Base-by-base conservation (phyloP, 2,329 filamentous ascomycete species). In the Thermothelomyces thermophilus region DNA sequence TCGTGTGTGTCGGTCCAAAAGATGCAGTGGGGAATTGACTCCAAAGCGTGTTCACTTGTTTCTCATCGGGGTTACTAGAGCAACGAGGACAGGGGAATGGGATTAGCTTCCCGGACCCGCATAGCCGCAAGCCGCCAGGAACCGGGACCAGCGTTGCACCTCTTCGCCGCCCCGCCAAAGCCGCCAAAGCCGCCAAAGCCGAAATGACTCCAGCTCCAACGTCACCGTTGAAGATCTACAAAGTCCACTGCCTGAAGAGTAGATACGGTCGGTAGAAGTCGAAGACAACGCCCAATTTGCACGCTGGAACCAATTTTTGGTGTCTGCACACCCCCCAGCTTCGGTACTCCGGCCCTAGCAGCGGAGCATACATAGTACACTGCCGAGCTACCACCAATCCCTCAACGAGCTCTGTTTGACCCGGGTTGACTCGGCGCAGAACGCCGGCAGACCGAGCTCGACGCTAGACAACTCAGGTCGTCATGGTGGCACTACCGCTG, bases 401-500 rank as follows among this genome's bases (percentile, higher is more conserved):
- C 24, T 9, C 5, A 26, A 5, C 24, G 9, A 9, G 9, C 24
- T 26, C 9, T 26, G 24, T 26, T 26, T 26, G 24, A 26, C 9
- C 9, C 24, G 5, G 24, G 9, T 5, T 26, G 24, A 26, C 24
- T 26, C 9, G 24, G 24, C 9, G 31, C 41, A 7, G 10, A 8
- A 8, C 20, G 17, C 3, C 28, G 26, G 36, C 35, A 33, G 22
- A 17, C 8, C 16, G 16, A 36, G 13, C n/a, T n/a, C n/a, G n/a
- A 20, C 44, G 30, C 37, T 35, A 41, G 24, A 20, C 30, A 37
- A 40, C 34, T 17, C 16, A 22, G n/a, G 7, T 35, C 57, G 59
- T 54, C 47, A 84, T 85, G 82, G 81, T 84, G 39, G 74, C 80
- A 49, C 70, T 85, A 34, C 82, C 82, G 17, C 70, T 85, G 16